These are phyloP conservation scores for Suillus subalutaceus DNA, from an alignment of 768 basidiomycete species.

Conservation along the genomic window DNA sequence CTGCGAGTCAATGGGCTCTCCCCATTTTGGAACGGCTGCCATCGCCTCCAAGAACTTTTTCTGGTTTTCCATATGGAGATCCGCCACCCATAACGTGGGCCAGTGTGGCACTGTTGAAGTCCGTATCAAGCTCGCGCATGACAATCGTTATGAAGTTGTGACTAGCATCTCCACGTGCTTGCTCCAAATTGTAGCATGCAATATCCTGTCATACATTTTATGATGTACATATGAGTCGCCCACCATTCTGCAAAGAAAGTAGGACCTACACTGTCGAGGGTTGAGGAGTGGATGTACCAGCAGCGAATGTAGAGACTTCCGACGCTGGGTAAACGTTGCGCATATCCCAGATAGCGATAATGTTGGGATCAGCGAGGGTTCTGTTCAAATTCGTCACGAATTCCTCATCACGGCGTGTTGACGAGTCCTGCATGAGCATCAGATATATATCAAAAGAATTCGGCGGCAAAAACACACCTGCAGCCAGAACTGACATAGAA, in stretches of 20 bases:
- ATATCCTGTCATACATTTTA: no score
- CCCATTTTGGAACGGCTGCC: no score
- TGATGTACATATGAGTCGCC: not conserved
- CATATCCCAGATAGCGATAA: constrained; percentile 59
- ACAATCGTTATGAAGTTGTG: no score
- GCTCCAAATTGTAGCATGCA: no score
- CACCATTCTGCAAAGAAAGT: not conserved
- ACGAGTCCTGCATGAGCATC: constrained; percentile 56
- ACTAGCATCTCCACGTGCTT: no score
- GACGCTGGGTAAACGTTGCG: constrained; percentile 42
- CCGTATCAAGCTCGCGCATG: no score
- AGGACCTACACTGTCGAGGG: constrained; percentile 33
- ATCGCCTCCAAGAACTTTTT: no score
- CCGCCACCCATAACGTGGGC: no score
- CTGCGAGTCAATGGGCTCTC: no score
- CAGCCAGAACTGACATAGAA: constrained; percentile 72
- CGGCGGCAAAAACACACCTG: constrained; percentile 52
- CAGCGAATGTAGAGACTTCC: constrained; percentile 44
- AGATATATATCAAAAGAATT: constrained; percentile 6
- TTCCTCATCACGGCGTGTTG: constrained; percentile 67
- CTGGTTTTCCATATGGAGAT: no score
- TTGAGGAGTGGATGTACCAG: constrained; percentile 33
- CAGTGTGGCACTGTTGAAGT: no score
- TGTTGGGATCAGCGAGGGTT: constrained; percentile 67
- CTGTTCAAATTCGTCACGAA: constrained; percentile 74